Evolutionary conservation across 768 basidiomycete genomes (phyloP), one percentile per base, ranked within the genome.

Genomic region (Thelephora aurantiotincta): DNA sequence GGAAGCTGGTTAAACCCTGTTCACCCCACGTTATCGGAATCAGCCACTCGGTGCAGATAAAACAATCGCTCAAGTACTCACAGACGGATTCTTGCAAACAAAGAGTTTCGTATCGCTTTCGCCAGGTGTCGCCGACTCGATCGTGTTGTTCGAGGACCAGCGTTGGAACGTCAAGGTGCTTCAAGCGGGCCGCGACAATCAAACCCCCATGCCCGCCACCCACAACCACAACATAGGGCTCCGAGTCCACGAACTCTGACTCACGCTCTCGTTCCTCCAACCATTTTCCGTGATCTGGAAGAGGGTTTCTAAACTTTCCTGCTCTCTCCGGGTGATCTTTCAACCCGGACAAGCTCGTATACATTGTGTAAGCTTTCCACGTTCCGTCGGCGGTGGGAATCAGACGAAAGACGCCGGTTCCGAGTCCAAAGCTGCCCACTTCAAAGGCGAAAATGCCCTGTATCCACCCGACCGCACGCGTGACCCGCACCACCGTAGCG

Each of bases 21-120:
- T 12, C n/a, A 1, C 9, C n/a, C n/a, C n/a, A n/a, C n/a, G n/a
- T n/a, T n/a, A n/a, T n/a, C 45, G 18, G 18, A 33, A 48, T n/a
- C n/a, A n/a, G n/a, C n/a, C n/a, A n/a, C n/a, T n/a, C n/a, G n/a
- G n/a, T n/a, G n/a, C n/a, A n/a, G n/a, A 26, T 5, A 5, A 11
- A 30, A 26, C n/a, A n/a, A n/a, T n/a, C n/a, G n/a, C n/a, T n/a
- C n/a, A n/a, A 14, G 6, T 14, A 69, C 78, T 66, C 55, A 79
- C 79, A 81, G 49, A 80, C 75, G 19, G 77, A 71, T 57, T 79
- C 77, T 55, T 85, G 82, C 20, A 84, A 60, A 44, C 77, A 80
- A 34, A 84, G 61, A 9, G 78, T 71, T 48, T 80, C 73, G 57
- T 85, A 85, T 33, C 84, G 66, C 33, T 70, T 65, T 48, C 80